Evolutionary conservation across 2,329 filamentous ascomycete genomes (phyloP), one percentile per base, ranked within the genome.

Genomic region (Calonectria multiphialidica): DNA sequence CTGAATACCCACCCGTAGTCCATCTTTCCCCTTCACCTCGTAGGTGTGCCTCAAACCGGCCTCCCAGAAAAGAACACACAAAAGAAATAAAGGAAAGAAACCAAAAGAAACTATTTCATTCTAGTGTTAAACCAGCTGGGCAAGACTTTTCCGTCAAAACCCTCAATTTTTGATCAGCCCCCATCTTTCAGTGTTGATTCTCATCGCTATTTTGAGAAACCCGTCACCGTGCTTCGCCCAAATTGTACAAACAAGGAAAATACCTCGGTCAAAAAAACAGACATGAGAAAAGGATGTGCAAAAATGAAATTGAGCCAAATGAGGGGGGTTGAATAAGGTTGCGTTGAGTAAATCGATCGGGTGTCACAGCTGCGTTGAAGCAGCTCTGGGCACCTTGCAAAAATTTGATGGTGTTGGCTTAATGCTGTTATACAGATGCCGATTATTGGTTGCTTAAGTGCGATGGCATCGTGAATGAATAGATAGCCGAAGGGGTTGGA

Each of bases 1-100:
- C 71, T 76, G 74, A 70, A 70, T 77, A 71, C 72, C 71, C 66
- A 53, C 66, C 72, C 71, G 15, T 71, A 47, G 67, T 68, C 55
- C 47, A 70, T 59, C 68, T 57, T 61, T 74, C 71, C 45, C 66
- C 57, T 47, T 33, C 70, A 68, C 59, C 66, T 59, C 68, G 55
- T 65, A 66, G 45, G 57, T 61, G 68, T 55, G 42, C 45, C 64
- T 71, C 68, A 66, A 75, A 42, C 68, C 70, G 33, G 42, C 57
- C 68, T 64, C 69, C 47, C 47, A 64, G 65, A 61, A 66, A 57
- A 66, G 50, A 37, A 70, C 40, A 57, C 49, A 59, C 21, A 55
- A 71, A 66, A 25, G 53, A 68, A 64, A 66, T 10, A 76, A 71
- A 73, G 42, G 45, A 63, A 42, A 72, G 68, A 70, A 65, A 42